Conservation (phyloP, 1,139 yeast genomes). For the Yamadazyma trypodendri region DNA sequence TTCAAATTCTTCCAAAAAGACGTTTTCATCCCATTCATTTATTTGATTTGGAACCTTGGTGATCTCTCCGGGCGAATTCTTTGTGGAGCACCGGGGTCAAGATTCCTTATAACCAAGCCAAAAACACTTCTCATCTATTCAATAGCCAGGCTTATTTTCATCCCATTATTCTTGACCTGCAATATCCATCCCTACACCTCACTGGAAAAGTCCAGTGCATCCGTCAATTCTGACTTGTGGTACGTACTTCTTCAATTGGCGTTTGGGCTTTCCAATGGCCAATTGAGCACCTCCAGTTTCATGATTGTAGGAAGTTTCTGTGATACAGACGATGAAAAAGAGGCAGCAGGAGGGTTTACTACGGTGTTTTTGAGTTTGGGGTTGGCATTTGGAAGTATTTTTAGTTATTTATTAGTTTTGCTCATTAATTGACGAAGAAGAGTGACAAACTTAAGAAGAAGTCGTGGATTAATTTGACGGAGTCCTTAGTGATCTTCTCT, state of each 20-base stretch:
- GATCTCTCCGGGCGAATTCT: constrained; percentile 75
- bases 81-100: constrained; percentile 53
- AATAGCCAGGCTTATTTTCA: constrained; percentile 49
- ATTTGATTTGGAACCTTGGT: constrained; percentile 83
- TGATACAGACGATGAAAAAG: constrained; percentile 64
- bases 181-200: constrained; percentile 52
- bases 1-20: constrained; percentile 40
- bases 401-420: constrained; percentile 65
- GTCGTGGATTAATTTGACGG: too few relatives aligned
- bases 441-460: too few relatives aligned
- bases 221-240: constrained; percentile 58
- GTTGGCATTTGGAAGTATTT: constrained; percentile 70
- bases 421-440: constrained; percentile 21
- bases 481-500: too few relatives aligned
- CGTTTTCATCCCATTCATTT: constrained; percentile 73
- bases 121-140: constrained; percentile 50
- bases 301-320: constrained; percentile 71
- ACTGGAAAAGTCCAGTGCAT: constrained; percentile 26
- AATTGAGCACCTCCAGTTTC: constrained; percentile 74
- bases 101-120: constrained; percentile 39
- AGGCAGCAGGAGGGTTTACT: constrained; percentile 94
- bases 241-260: constrained; percentile 68
- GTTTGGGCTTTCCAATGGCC: constrained; percentile 89
- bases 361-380: constrained; percentile 75
- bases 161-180: constrained; percentile 70